Evolutionary conservation across 306 rosid genomes (phyloP), one percentile per base, ranked within the genome.

Genomic region (Dalbergia oliveri): DNA sequence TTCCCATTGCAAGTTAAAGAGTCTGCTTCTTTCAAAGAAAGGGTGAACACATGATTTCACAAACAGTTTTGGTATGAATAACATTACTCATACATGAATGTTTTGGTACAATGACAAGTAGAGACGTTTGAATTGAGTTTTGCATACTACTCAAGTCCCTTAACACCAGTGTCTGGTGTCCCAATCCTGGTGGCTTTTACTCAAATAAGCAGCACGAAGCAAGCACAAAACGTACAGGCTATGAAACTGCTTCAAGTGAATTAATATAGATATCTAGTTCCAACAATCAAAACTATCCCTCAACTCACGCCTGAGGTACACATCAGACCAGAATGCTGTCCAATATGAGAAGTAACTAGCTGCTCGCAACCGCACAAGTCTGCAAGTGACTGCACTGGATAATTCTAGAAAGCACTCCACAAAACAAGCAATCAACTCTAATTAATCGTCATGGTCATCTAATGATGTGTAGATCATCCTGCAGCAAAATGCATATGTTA

Each of bases 391-490:
- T 47, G 75, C 64, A 60, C 23, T 68, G 81, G 39, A 56, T n/a
- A 63, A 60, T 76, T 67, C 80, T 60, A 63, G 67, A 21, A 68
- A 63, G 58, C 71, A 60, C 39, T 77, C 89, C 75, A 59, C 68
- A 37, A 72, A 76, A 69, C 76, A 83, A 83, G 64, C 82, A 62
- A 72, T 69, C 73, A 65, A 63, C 77, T 65, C 71, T 73, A 13
- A 51, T 72, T 80, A 87, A 0, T 86, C 88, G 53, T 89, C 76
- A 23, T 79, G n/a, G 21, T 92, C 99, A 34, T 94, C 97, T 82
- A 94, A 78, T 33, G 99, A 91, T 76, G 85, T 73, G 68, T 90
- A 87, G 76, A 94, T 93, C 97, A 94, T 90, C 99, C 97, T 94
- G 88, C 86, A 80, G 79, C 58, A 86, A 69, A 33, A 78, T 50